Conservation (phyloP, 495 filamentous ascomycete species). For the Bathelium albidoporum region DNA sequence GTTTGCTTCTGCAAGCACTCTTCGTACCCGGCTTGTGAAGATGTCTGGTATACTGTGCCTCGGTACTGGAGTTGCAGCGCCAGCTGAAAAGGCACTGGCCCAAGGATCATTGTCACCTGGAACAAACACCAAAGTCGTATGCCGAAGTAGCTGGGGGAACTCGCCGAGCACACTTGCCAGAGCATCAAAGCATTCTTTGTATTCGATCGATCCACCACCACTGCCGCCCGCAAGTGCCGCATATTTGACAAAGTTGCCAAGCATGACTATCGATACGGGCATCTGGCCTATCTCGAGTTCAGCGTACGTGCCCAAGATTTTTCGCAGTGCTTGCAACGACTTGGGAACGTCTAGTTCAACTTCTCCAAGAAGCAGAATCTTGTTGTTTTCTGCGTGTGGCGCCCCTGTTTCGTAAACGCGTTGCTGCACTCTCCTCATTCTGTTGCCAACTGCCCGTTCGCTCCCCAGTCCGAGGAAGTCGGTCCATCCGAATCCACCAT, state of each 20-base stretch:
- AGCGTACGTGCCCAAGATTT: slow-evolving; percentile 61
- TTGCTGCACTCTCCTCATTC: slow-evolving; percentile 61
- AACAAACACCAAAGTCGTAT: slow-evolving; percentile 78
- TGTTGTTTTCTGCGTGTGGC: slow-evolving; percentile 29
- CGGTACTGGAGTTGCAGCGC: slow-evolving; percentile 67
- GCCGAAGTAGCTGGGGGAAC: slow-evolving; percentile 69
- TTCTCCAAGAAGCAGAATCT: slow-evolving; percentile 67
- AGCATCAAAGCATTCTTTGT: slow-evolving; percentile 87
- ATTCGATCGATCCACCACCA: slow-evolving; percentile 70
- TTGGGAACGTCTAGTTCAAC: slow-evolving; percentile 73
- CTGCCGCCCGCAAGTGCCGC: slow-evolving; percentile 59
- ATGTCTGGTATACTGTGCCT: slow-evolving; percentile 66
- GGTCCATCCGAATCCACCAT: slow-evolving; percentile 78
- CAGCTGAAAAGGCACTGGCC: slow-evolving; percentile 74
- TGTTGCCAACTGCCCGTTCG: slow-evolving; percentile 69
- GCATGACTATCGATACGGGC: slow-evolving; percentile 67
- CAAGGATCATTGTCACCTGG: slow-evolving; percentile 95
- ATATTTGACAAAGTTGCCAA: slow-evolving; percentile 73
- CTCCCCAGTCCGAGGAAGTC: slow-evolving; percentile 90
- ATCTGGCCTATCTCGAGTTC: slow-evolving; percentile 49
- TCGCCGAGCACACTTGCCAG: slow-evolving; percentile 76
- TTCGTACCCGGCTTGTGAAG: slow-evolving; percentile 72
- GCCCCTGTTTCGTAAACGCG: slow-evolving; percentile 30
- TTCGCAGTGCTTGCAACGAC: slow-evolving; percentile 64
- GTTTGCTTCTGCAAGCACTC: slow-evolving; percentile 69